These are phyloP conservation scores for Beauveria bassiana DNA, from an alignment of 2,329 filamentous ascomycete genomes.

Conservation along the genomic window DNA sequence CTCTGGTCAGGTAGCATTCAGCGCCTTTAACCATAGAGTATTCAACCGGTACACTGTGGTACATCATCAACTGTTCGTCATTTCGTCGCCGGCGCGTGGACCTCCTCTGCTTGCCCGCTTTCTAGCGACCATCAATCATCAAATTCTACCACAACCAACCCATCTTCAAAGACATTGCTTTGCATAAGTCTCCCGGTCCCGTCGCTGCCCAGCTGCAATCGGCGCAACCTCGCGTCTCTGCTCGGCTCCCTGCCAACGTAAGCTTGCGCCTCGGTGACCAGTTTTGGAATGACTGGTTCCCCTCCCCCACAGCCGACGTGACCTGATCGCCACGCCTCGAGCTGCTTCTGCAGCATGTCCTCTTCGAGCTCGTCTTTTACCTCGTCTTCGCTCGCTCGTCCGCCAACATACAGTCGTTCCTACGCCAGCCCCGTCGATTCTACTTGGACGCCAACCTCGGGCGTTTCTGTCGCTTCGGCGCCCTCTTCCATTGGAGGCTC, in stretches of 20 bases:
- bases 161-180: not conserved
- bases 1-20: not conserved
- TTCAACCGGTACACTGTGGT: not conserved
- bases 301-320: constrained; percentile 11
- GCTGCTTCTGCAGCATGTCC: constrained; percentile 28
- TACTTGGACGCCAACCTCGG: constrained; percentile 39
- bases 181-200: not conserved
- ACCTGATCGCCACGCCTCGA: constrained; percentile 10
- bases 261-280: constrained; percentile 10
- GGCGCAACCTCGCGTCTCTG: not conserved
- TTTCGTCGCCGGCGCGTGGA: not conserved
- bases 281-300: constrained; percentile 10
- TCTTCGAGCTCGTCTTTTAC: constrained; percentile 43
- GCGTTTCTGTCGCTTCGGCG: constrained; percentile 35
- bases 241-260: constrained; percentile 4
- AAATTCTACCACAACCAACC: not conserved
- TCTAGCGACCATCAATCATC: not conserved
- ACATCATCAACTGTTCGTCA: constrained; percentile 1
- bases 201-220: not conserved
- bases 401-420: constrained; percentile 32
- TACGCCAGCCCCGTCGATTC: constrained; percentile 37
- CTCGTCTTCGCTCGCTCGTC: constrained; percentile 36
- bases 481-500: constrained; percentile 33
- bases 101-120: not conserved
- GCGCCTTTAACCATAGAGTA: not conserved